These are phyloP conservation scores for Yarrowia sp. DNA, from an alignment of 805 yeast genomes.

Conservation along the genomic window DNA sequence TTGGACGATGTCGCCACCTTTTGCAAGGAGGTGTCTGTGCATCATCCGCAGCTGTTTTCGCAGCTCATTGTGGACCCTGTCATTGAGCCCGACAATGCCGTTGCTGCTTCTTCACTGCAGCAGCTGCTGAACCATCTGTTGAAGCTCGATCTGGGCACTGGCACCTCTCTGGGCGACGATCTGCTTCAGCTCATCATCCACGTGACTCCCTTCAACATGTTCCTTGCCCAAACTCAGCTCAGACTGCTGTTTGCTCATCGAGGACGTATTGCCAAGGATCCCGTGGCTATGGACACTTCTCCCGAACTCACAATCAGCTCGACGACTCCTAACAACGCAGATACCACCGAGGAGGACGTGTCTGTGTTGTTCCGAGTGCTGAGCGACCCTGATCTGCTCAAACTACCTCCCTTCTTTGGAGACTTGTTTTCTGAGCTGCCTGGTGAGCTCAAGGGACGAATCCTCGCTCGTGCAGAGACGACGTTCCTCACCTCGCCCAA, in stretches of 20 bases:
- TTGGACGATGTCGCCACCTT: slow-evolving; percentile 23
- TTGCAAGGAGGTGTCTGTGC: slow-evolving; percentile 20
- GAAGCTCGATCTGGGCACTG: slow-evolving; percentile 11
- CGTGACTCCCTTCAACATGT: slow-evolving; percentile 35
- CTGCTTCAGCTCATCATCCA: slow-evolving; percentile 19
- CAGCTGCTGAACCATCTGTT: slow-evolving; percentile 21
- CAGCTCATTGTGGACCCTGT: slow-evolving; percentile 33
- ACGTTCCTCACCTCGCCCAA: slow-evolving; percentile 42
- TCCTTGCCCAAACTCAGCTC: slow-evolving; percentile 34
- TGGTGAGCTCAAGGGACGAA: slow-evolving; percentile 40
- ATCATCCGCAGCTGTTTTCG: slow-evolving; percentile 23
- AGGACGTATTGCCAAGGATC: slow-evolving; percentile 12
- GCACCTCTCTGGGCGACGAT: slow-evolving; percentile 13
- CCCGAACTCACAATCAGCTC: slow-evolving; percentile 17
- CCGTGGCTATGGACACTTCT: slow-evolving; percentile 27
- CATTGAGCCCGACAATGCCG: slow-evolving; percentile 16
- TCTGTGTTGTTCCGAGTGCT: slow-evolving; percentile 10
- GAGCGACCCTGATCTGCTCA: slow-evolving; percentile 1
- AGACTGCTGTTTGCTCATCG: slow-evolving; percentile 30
- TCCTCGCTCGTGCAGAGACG: slow-evolving; percentile 42
- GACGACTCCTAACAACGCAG: neutral
- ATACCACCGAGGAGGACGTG: slow-evolving; percentile 10
- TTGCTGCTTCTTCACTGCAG: slow-evolving; percentile 21
- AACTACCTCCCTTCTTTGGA: slow-evolving; percentile 41
- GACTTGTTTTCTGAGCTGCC: slow-evolving; percentile 42